These are phyloP conservation scores for Mucuna pruriens DNA, from an alignment of 306 rosid species.

Conservation along the genomic window DNA sequence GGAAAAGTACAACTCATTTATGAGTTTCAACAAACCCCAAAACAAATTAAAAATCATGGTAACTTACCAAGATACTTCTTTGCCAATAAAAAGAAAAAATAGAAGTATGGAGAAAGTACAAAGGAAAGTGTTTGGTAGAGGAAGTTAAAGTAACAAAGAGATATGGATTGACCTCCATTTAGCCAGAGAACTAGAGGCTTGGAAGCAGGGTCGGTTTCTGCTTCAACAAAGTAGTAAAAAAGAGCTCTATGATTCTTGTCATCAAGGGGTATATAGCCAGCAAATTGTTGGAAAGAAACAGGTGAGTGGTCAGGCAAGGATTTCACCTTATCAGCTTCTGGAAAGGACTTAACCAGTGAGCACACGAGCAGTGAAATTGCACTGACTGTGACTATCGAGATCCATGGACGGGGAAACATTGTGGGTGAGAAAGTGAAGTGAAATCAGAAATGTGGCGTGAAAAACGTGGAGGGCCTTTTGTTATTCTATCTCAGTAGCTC, in stretches of 20 bases:
- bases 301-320: slow-evolving; percentile 38
- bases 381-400: not conserved
- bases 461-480: not conserved
- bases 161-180: slow-evolving; percentile 39
- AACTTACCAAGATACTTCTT: no score
- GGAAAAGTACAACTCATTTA: no score
- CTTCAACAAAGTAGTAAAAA: slow-evolving; percentile 53
- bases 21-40: no score
- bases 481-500: not conserved
- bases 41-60: no score
- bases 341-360: not conserved
- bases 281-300: slow-evolving; percentile 44
- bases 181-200: slow-evolving; percentile 54
- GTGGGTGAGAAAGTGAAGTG: not conserved
- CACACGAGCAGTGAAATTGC: not conserved
- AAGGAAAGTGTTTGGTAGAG: not conserved
- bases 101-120: not conserved
- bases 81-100: no score
- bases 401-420: slow-evolving; percentile 26
- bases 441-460: not conserved
- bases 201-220: slow-evolving; percentile 40
- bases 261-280: slow-evolving; percentile 42
- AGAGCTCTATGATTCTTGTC: slow-evolving; percentile 39
- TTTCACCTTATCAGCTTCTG: slow-evolving; percentile 30
- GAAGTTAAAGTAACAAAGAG: not conserved